phyloP scores from a whole-genome alignment of 352 stramenopile genomes.

The Globisporangium recalcitrans region DNA sequence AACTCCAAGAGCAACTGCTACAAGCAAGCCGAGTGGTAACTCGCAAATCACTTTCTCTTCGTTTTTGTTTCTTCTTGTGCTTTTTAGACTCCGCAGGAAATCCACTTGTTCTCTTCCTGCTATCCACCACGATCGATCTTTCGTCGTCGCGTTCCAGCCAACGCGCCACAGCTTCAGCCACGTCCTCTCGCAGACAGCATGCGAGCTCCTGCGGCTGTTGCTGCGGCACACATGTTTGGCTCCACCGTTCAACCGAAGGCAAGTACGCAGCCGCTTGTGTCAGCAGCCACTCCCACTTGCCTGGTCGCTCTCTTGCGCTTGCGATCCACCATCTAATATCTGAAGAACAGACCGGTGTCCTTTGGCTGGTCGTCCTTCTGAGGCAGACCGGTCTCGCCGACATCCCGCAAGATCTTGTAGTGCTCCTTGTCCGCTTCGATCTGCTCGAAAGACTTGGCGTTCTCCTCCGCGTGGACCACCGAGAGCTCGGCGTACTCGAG shows the following conservation, averaged over 20 bases:
- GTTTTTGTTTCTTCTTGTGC: conserved; percentile 27
- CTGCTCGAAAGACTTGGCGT: conserved; percentile 80
- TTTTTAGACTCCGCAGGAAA: conserved; percentile 11
- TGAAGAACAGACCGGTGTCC: conserved; percentile 85
- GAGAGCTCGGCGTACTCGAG: conserved; percentile 82
- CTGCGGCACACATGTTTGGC: background rate
- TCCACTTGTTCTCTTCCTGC: conserved; percentile 6
- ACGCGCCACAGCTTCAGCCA: background rate
- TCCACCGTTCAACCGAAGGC: background rate
- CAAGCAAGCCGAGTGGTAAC: background rate
- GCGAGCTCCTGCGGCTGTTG: background rate
- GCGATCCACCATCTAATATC: conserved; percentile 62
- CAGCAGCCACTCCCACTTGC: background rate
- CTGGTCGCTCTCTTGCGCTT: background rate
- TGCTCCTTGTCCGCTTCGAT: conserved; percentile 72
- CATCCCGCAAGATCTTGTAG: conserved; percentile 72
- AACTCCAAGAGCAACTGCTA: background rate
- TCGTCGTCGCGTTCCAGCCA: background rate
- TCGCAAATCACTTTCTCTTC: conserved; percentile 27
- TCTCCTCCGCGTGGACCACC: conserved; percentile 65
- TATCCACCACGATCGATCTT: conserved; percentile 2
- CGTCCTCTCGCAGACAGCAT: background rate
- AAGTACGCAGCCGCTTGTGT: background rate
- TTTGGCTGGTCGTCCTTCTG: conserved; percentile 65
- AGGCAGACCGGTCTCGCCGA: conserved; percentile 74